Conservation (phyloP, 2,329 filamentous ascomycete genomes). For the Blumeriella jaapii region DNA sequence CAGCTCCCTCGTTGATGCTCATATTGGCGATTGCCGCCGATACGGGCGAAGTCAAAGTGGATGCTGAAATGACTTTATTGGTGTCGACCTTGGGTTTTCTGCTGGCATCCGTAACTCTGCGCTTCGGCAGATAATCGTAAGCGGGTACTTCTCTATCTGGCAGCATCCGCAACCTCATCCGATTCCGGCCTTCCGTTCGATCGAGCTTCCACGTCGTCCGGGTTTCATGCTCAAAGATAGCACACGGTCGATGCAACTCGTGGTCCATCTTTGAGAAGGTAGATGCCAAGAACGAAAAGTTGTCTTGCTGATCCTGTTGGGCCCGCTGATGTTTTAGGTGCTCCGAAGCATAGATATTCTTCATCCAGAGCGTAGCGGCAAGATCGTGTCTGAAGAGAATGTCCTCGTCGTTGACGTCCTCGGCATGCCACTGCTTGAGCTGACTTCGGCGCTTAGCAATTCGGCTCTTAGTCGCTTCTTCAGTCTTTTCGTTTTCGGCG, state of each 20-base stretch:
- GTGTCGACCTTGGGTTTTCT: conserved; percentile 29
- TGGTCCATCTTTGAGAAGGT: conserved; percentile 69
- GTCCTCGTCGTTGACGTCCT: conserved; percentile 57
- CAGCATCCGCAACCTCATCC: conserved; percentile 81
- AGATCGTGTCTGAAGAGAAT: conserved; percentile 72
- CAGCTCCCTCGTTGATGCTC: conserved; percentile 4
- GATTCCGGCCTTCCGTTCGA: conserved; percentile 86
- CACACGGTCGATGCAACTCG: conserved; percentile 68
- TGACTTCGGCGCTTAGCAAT: conserved; percentile 69
- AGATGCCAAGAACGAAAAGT: conserved; percentile 63
- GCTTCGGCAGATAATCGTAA: conserved; percentile 75
- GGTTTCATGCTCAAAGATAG: conserved; percentile 58
- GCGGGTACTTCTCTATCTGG: conserved; percentile 60
- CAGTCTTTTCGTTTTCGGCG: conserved; percentile 68
- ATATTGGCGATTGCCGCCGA: conserved; percentile 10
- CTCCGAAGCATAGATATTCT: conserved; percentile 88
- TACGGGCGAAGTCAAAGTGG: too few relatives aligned
- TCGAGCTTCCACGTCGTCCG: conserved; percentile 81
- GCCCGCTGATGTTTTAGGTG: conserved; percentile 83
- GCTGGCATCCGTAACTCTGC: conserved; percentile 42
- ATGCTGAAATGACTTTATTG: too few relatives aligned
- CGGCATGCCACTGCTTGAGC: conserved; percentile 66
- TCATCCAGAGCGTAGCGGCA: conserved; percentile 82
- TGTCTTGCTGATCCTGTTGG: conserved; percentile 88
- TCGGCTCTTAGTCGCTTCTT: conserved; percentile 61